A percentile compares a stretch with the other conserved stretches of the same genome.
Evolutionary conservation across 2,329 filamentous ascomycete species (phyloP).

Genomic region (Cercospora brassicicola): DNA sequence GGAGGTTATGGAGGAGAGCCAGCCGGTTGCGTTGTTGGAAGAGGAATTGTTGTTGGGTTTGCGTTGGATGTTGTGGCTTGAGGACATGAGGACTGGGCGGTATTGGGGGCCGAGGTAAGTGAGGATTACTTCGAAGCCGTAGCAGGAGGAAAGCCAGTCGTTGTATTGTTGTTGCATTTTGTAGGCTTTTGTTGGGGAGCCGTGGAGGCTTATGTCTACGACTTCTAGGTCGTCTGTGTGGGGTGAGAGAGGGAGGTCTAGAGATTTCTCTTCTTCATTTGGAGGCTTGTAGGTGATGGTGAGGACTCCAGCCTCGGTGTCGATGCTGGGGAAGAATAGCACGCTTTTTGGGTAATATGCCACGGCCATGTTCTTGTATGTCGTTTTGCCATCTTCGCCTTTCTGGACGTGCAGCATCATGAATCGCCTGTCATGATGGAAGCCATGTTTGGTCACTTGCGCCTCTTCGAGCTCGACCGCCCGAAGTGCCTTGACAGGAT

Average conservation of each 20-base stretch:
- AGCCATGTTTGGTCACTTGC: constrained; percentile 47
- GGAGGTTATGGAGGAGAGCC: constrained; percentile 37
- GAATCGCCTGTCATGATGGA: constrained; percentile 47
- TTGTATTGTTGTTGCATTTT: constrained; percentile 46
- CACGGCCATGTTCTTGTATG: constrained; percentile 47
- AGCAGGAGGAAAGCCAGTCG: constrained; percentile 48
- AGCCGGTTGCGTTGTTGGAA: constrained; percentile 27
- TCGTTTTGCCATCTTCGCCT: constrained; percentile 33
- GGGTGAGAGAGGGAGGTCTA: constrained; percentile 46
- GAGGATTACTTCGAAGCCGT: constrained; percentile 47
- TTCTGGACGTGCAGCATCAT: constrained; percentile 46
- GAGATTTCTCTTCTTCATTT: constrained; percentile 28
- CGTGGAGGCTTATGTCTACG: constrained; percentile 48
- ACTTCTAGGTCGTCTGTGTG: constrained; percentile 39
- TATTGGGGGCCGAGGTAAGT: constrained; percentile 47
- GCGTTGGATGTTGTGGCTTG: constrained; percentile 16
- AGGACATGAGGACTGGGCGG: constrained; percentile 45
- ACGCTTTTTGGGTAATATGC: constrained; percentile 44
- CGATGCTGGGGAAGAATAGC: constrained; percentile 45
- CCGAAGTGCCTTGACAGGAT: constrained; percentile 52
- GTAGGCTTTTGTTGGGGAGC: constrained; percentile 45
- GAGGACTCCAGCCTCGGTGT: constrained; percentile 37
- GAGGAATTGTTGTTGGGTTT: neutral
- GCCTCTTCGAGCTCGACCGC: constrained; percentile 42
- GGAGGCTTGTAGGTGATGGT: constrained; percentile 45